Base-by-base conservation (phyloP, 345 rosid genomes). In the Brassica incana region DNA sequence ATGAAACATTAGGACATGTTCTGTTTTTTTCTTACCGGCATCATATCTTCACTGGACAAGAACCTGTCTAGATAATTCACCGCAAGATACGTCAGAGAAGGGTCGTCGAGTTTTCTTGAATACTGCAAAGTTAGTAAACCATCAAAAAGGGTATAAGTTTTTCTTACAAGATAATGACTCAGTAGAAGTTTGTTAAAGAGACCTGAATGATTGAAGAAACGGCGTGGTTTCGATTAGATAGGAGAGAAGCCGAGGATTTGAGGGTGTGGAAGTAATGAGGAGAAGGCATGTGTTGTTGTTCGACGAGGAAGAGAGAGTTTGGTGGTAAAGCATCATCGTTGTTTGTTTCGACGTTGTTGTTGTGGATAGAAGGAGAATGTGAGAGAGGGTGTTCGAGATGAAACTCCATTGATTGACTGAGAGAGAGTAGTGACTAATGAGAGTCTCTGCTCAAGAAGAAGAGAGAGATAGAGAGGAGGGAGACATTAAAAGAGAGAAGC, bases 41-140 rank as follows among this genome's bases (percentile, higher is more conserved):
- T 82, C 56, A 84, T 82, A 73, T 65, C 86, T 82, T 86, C 91
- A 78, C 76, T 83, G 4, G 93, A 89, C 62, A 93, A 64, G 85
- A 90, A 91, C 73, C 98, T 87, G 83, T 93, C 98, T 35, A 93
- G 84, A 80, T 93, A 93, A 82, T 91, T 93, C 18, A 86, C 84
- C 8, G 97, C 95, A 45, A 93, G 94, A 82, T 90, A 93, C 50
- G 90, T 76, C 61, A 87, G 25, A 73, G 83, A 80, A 5, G 88
- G 88, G 58, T 86, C 89, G 56, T 74, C 84, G 87, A 75, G 65
- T 68, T 64, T 82, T 50, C 78, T 73, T 7, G 81, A 77, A 56
- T 60, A 69, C 78, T 82, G 27, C 56, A 0, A 50, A 35, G 61
- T 35, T 67, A 40, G 18, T 38, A 35, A n/a, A 50, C 50, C 10